phyloP scores from a whole-genome alignment of 495 filamentous ascomycete species.

The Amorphotheca resinae region DNA sequence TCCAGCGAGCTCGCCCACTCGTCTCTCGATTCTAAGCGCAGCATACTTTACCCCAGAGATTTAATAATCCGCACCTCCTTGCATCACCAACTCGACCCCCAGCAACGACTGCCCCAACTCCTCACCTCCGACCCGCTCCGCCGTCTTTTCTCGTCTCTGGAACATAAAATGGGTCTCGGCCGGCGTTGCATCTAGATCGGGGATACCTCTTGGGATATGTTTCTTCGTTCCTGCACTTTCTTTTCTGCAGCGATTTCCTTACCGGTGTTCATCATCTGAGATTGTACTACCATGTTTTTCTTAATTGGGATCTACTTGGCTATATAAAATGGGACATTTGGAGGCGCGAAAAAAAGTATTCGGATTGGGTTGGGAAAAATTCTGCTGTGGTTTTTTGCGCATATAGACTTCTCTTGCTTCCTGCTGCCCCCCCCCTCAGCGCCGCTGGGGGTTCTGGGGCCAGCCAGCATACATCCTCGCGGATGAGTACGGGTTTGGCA shows the following conservation, averaged over 20 bases:
- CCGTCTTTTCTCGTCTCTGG: not conserved
- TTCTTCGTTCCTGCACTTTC: not conserved
- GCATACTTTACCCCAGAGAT: not conserved
- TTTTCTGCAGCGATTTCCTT: slow-evolving; percentile 4
- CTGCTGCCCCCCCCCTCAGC: not conserved
- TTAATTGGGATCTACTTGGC: slow-evolving; percentile 5
- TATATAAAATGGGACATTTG: slow-evolving; percentile 19
- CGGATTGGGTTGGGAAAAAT: slow-evolving; percentile 9
- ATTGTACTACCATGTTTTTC: slow-evolving; percentile 13
- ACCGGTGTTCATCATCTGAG: not conserved
- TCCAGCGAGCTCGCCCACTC: slow-evolving; percentile 5
- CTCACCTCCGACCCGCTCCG: not conserved
- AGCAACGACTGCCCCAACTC: slow-evolving; percentile 6
- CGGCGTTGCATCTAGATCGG: slow-evolving; percentile 20
- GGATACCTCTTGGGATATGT: slow-evolving; percentile 2
- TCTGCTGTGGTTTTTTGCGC: slow-evolving; percentile 14
- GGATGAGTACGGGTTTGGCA: too few relatives aligned
- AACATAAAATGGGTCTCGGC: not conserved
- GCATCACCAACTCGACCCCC: slow-evolving; percentile 7
- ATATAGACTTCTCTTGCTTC: slow-evolving; percentile 17
- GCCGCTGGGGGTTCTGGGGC: too few relatives aligned
- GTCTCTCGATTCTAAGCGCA: too few relatives aligned
- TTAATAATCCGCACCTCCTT: not conserved
- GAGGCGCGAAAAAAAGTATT: not conserved
- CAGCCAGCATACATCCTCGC: not conserved